Evolutionary conservation across 805 yeast genomes (phyloP), one percentile per base, ranked within the genome.

Genomic region (Ogataea pini): DNA sequence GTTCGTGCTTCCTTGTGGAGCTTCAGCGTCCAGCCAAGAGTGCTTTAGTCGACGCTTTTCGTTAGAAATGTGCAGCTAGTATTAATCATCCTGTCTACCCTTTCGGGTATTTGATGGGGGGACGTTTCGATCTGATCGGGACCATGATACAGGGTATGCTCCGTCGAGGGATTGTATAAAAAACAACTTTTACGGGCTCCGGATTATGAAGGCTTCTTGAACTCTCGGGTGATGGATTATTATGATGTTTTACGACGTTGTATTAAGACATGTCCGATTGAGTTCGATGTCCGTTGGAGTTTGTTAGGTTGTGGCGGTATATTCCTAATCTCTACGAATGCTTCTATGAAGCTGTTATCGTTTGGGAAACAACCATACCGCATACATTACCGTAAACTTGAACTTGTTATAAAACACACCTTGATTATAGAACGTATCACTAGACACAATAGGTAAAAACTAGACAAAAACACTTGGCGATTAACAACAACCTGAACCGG

Each of bases 321-420:
- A 92, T 92, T 92, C 98, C 98, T 92, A 86, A 79, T 89, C 97
- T 82, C 92, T 91, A 85, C 95, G 96, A 78, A 86, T 87, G 85
- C 82, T 86, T 63, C 56, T 60, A 52, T 76, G 79, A 76, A 94
- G 83, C 95, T 82, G 77, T 92, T 82, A 84, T 85, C 96, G 94
- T 83, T 89, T 88, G 97, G 92, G 98, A 90, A 88, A 88, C 69
- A 91, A 91, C 98, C 98, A 91, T 92, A 96, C 89, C 83, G 97
- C 96, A 75, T 69, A 92, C 97, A 92, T 83, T n/a, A n/a, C n/a
- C n/a, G n/a, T n/a, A n/a, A n/a, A n/a, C n/a, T n/a, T n/a, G n/a
- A n/a, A n/a, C n/a, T n/a, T n/a, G n/a, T n/a, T n/a, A n/a, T n/a
- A n/a, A 39, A 18, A 17, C 22, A 39, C 17, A 39, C 37, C 37